These are phyloP conservation scores for Dissophora globulifera DNA, from an alignment of 192 early-diverging fungal genomes.

Conservation along the genomic window DNA sequence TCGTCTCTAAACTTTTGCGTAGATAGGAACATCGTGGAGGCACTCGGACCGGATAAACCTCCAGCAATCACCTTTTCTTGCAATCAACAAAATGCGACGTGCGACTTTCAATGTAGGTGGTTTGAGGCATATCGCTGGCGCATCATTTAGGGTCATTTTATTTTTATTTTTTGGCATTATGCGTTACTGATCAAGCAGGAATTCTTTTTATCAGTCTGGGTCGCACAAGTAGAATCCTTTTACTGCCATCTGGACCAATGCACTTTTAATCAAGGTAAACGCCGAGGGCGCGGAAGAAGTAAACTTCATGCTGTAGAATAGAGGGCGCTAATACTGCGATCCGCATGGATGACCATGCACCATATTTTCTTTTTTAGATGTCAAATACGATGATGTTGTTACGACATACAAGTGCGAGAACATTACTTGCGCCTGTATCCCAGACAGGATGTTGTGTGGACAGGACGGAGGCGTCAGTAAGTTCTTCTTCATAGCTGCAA, in stretches of 20 bases:
- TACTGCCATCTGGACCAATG: slow-evolving; percentile 88
- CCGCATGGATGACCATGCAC: too few species aligned
- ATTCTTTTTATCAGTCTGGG: slow-evolving; percentile 72
- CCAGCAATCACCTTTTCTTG: slow-evolving; percentile 85
- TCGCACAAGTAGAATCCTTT: slow-evolving; percentile 87
- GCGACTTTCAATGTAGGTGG: slow-evolving; percentile 80
- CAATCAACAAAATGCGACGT: slow-evolving; percentile 63
- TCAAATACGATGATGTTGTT: slow-evolving; percentile 60
- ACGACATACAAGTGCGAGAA: slow-evolving; percentile 76
- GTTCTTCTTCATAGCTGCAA: too few species aligned
- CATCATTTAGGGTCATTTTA: too few species aligned
- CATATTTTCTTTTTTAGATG: too few species aligned
- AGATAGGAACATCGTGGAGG: slow-evolving; percentile 69
- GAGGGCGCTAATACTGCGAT: too few species aligned
- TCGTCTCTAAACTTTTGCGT: too few species aligned
- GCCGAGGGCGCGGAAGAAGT: background rate
- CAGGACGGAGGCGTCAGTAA: slow-evolving; percentile 80
- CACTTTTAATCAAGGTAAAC: slow-evolving; percentile 66
- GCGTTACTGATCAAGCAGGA: background rate
- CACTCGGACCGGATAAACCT: slow-evolving; percentile 67
- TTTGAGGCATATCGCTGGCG: too few species aligned
- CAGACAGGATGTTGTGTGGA: slow-evolving; percentile 85
- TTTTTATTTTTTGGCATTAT: background rate
- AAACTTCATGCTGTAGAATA: background rate
- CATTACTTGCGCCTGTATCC: slow-evolving; percentile 85